These are phyloP conservation scores for Boletus rex-veris DNA, from an alignment of 768 basidiomycete species.

Conservation along the genomic window DNA sequence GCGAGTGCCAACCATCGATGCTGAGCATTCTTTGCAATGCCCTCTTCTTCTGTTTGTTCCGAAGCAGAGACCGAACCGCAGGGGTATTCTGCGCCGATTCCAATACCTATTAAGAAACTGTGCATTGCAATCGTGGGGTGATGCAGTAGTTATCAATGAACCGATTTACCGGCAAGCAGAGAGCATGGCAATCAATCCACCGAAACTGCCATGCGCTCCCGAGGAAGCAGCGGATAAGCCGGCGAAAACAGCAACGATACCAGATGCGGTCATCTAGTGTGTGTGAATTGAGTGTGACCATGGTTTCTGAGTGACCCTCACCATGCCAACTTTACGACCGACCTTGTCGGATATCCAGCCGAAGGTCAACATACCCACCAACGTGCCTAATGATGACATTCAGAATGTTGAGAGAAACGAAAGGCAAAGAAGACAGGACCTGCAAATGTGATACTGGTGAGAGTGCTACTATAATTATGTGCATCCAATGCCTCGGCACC, in stretches of 20 bases:
- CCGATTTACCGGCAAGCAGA: slow-evolving; percentile 63
- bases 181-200: slow-evolving; percentile 75
- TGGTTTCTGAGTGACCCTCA: slow-evolving; percentile 26
- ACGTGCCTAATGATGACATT: slow-evolving; percentile 69
- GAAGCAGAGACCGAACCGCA: slow-evolving; percentile 86
- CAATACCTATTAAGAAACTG: slow-evolving; percentile 86
- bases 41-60: slow-evolving; percentile 84
- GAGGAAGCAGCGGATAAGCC: slow-evolving; percentile 77
- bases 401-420: slow-evolving; percentile 58
- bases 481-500: slow-evolving; percentile 46
- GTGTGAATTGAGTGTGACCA: slow-evolving; percentile 9
- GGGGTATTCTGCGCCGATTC: slow-evolving; percentile 86
- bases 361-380: slow-evolving; percentile 83
- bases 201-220: slow-evolving; percentile 69
- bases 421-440: slow-evolving; percentile 72
- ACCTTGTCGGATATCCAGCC: slow-evolving; percentile 84
- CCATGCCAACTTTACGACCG: slow-evolving; percentile 88
- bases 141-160: not conserved
- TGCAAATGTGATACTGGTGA: slow-evolving; percentile 74
- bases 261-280: slow-evolving; percentile 71
- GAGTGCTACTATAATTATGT: slow-evolving; percentile 57
- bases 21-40: slow-evolving; percentile 74
- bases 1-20: slow-evolving; percentile 86
- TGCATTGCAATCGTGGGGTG: not conserved
- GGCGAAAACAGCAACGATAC: slow-evolving; percentile 82